These are phyloP conservation scores for Hymenoscyphus linearis DNA, from an alignment of 2,329 filamentous ascomycete genomes.

Conservation along the genomic window DNA sequence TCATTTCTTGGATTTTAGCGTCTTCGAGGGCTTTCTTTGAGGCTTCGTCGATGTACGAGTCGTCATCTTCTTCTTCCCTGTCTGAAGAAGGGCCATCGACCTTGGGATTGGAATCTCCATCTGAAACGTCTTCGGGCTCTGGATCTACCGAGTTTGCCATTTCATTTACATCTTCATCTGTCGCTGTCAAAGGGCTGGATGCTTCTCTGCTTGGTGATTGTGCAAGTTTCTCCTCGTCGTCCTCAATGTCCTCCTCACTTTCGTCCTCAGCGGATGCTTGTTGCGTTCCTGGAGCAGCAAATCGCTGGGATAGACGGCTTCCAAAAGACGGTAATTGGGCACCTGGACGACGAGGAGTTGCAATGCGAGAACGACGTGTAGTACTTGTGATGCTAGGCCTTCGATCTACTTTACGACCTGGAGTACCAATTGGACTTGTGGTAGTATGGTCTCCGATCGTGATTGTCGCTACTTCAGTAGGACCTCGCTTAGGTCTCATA, in stretches of 20 bases:
- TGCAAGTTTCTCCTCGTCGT: conserved; percentile 4
- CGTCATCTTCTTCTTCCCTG: conserved; percentile 17
- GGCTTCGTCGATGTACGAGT: conserved; percentile 28
- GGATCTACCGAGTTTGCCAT: not conserved
- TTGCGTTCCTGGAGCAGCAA: conserved; percentile 26
- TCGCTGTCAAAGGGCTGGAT: not conserved
- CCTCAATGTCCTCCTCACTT: conserved; percentile 6
- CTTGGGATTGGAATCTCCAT: conserved; percentile 6
- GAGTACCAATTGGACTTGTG: conserved; percentile 29
- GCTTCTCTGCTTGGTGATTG: not conserved
- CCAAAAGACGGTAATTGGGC: conserved; percentile 26
- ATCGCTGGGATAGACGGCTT: conserved; percentile 27
- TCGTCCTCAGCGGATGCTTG: conserved; percentile 16
- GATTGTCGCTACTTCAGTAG: conserved; percentile 30
- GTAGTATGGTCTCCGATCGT: conserved; percentile 31
- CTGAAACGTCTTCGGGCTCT: not conserved
- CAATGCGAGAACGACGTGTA: conserved; percentile 5
- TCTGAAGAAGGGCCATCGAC: not conserved
- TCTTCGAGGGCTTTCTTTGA: conserved; percentile 31
- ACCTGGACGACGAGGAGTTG: not conserved
- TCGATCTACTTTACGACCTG: conserved; percentile 22
- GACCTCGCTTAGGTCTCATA: conserved; percentile 18
- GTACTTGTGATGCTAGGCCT: conserved; percentile 10
- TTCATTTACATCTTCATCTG: conserved; percentile 11
- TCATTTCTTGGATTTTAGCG: conserved; percentile 31